Evolutionary conservation across 2,329 filamentous ascomycete genomes (phyloP), one percentile per base, ranked within the genome.

Genomic region (Madurella fahalii): DNA sequence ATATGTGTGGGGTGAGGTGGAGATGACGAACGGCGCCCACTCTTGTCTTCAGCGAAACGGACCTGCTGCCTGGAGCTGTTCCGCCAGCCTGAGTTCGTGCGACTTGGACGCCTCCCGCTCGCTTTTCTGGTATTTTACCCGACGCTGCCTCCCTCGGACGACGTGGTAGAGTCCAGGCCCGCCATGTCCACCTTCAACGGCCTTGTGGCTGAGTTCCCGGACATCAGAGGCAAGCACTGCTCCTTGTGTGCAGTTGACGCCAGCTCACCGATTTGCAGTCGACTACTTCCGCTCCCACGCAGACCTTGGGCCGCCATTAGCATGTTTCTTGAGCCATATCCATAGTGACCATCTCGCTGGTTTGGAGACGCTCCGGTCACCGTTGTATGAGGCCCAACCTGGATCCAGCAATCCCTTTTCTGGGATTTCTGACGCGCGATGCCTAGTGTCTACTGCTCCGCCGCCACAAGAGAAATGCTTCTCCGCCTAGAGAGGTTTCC

Each of bases 321-420:
- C 89, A 15, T 94, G 87, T 68, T 96, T 97, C 67, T 77, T 97
- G 25, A 95, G 89, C 69, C 93, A 97, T 79, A 84, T 95, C 2
- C 93, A 96, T 67, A 95, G 87, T 60, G 92, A 96, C 64, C 93
- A 96, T 70, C 79, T 96, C 1, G 79, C 80, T 37, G 92, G 93
- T 0, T 78, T 96, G 1, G 90, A 95, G 63, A 82, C 78, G 12
- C 78, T 92, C 51, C 81, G 84, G 44, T 83, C 88, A 30, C 88
- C 90, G 0, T 96, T 96, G 79, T 83, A 69, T 41, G 73, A 39
- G 34, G 15, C 8, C 25, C 40, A 12, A 20, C 39, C 34, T 11
- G 3, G 25, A 25, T 25, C 7, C 25, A 7, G n/a, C n/a, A 1
- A 0, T n/a, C 9, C 9, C 20, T 30, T 18, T 46, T 17, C 42